These are phyloP conservation scores for Vitis hybrid DNA, from an alignment of 177 flowering plant genomes.

Conservation along the genomic window DNA sequence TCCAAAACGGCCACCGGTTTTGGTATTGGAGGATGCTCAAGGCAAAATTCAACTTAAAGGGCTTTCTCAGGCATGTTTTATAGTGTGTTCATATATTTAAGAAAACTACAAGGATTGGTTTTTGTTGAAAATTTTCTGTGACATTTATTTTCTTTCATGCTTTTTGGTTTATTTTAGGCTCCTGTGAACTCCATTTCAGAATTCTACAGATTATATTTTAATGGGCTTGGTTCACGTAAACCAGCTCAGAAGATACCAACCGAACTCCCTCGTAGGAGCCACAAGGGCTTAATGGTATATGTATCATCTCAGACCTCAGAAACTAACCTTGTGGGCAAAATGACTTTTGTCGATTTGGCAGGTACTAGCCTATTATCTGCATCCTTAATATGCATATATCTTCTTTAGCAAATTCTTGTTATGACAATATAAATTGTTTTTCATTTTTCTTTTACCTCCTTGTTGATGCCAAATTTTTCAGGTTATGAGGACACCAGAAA, in stretches of 20 bases:
- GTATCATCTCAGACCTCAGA: conserved; percentile 26
- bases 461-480: conserved; percentile 18
- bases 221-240: conserved; percentile 22
- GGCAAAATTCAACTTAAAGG: conserved; percentile 77
- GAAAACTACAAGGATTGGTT: background rate
- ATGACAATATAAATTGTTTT: background rate
- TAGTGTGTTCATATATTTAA: background rate
- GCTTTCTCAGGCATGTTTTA: conserved; percentile 58
- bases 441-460: background rate
- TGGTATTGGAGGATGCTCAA: conserved; percentile 40
- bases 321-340: conserved; percentile 36
- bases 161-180: conserved; percentile 35
- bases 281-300: conserved; percentile 62
- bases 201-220: conserved; percentile 44
- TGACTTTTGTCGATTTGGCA: conserved; percentile 82
- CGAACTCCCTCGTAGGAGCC: conserved; percentile 41
- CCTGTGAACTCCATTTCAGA: conserved; percentile 55
- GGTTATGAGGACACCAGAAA: conserved; percentile 71
- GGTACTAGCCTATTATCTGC: conserved; percentile 30
- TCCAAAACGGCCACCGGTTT: conserved; percentile 39
- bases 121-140: background rate
- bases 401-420: background rate
- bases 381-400: background rate
- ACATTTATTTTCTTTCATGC: conserved; percentile 3
- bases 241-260: conserved; percentile 32